Evolutionary conservation across 2,329 filamentous ascomycete genomes (phyloP), one percentile per base, ranked within the genome.

Genomic region (Colletotrichum aenigma): DNA sequence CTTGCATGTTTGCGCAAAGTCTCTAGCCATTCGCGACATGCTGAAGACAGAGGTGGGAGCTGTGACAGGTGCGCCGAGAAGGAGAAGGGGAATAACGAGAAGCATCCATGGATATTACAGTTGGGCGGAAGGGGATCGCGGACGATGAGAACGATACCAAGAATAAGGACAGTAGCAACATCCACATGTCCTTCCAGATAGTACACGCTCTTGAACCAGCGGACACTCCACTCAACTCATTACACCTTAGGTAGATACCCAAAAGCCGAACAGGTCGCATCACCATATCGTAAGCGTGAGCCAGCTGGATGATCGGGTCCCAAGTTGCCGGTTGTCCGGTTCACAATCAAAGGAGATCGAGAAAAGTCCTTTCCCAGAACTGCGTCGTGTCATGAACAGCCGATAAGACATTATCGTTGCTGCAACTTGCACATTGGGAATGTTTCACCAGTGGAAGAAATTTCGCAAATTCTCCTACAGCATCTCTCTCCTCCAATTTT

Each of bases 1-100:
- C 0, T 1, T 43, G 38, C 8, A 38, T 9, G 2, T n/a, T 18
- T 43, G 0, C 16, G 2, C 1, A 43, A 43, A 43, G 38, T 43
- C 38, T 43, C 0, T 0, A n/a, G 16, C 18, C 1, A 18, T 43
- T 43, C 38, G 38, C 16, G 38, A 8, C 38, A 43, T 0, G 1
- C 2, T 1, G 38, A 0, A 43, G 4, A 43, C n/a, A 18, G 1
- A 43, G 0, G 16, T 0, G 8, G 18, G 1, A 43, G 4, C 38
- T 0, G 1, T n/a, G 16, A 43, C 38, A 0, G 38, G 18, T 43
- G 18, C 8, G 38, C 18, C 0, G 16, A 43, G 16, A 43, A 43
- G 8, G 38, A 43, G 0, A n/a, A 0, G 8, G 38, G 16, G 38
- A 43, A 43, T 3, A 0, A 43, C 16, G 16, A 3, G 36, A 43